A percentile compares a stretch with the other conserved stretches of the same genome.
phyloP scores from a whole-genome alignment of 1,284 basidiomycete species.

The Naganishia cerealis region DNA sequence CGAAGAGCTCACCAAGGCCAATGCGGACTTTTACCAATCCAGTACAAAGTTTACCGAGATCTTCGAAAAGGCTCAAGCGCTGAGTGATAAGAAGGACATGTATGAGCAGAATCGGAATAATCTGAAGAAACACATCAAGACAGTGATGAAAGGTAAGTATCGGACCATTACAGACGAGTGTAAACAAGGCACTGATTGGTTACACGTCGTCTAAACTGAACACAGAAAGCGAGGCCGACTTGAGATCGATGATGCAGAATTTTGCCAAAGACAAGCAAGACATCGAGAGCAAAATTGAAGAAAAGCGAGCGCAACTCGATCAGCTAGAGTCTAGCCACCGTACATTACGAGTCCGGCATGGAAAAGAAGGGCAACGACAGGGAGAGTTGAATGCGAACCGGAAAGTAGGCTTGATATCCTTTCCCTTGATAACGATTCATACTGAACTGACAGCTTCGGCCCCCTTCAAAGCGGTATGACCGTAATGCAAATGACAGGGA shows the following conservation, averaged over 20 bases:
- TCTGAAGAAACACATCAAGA: constrained; percentile 59
- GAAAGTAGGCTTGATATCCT: constrained; percentile 40
- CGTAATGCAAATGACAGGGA: constrained; percentile 73
- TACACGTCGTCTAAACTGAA: constrained; percentile 63
- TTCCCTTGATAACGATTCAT: not conserved
- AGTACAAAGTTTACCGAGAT: constrained; percentile 81
- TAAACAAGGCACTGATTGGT: constrained; percentile 62
- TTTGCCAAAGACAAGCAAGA: constrained; percentile 41
- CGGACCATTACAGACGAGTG: not conserved
- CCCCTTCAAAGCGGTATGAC: constrained; percentile 65
- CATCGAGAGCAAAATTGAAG: constrained; percentile 43
- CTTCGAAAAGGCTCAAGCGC: constrained; percentile 69
- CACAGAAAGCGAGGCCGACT: constrained; percentile 63
- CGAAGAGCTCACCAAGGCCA: constrained; percentile 68
- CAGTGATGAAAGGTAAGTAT: constrained; percentile 65
- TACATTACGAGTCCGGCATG: constrained; percentile 33
- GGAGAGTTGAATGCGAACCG: constrained; percentile 49
- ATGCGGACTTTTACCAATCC: constrained; percentile 77
- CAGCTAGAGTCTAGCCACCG: constrained; percentile 47
- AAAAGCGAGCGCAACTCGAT: constrained; percentile 43
- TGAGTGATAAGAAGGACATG: constrained; percentile 68
- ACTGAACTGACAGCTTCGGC: not conserved
- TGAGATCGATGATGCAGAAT: constrained; percentile 60
- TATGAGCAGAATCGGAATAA: constrained; percentile 66
- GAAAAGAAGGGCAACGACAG: constrained; percentile 37